Base-by-base conservation (phyloP, 2,329 filamentous ascomycete genomes). In the Byssothecium circinans region DNA sequence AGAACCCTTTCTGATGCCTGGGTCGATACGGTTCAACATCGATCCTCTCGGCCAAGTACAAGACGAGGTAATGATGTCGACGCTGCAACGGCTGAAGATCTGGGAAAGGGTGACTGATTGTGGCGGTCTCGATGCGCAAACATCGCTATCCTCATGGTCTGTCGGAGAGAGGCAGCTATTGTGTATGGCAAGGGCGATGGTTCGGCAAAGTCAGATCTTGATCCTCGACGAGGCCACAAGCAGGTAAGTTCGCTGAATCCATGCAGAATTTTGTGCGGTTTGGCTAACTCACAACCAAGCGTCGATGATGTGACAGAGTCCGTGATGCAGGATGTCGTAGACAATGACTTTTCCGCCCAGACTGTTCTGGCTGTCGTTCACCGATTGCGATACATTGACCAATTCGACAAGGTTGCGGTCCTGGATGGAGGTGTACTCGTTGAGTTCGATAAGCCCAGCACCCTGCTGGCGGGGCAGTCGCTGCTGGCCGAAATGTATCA, bases 91-190 rank as follows among this genome's bases (percentile, higher is more conserved):
- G 47, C 72, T 78, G 1, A 65, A 73, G 6, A 57, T 80, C 1
- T 71, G 67, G 62, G 43, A 57, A 0, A 52, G 56, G 0, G 56
- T 78, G 14, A 54, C 64, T 4, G 37, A 55, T 0, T 29, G n/a
- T 43, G 37, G 56, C 22, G 41, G 44, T 33, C 48, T 54, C 7
- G 51, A 54, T 45, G 33, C 17, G 29, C 34, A 50, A 17, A 44
- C 37, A 6, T 30, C 37, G 8, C 25, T 34, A 12, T 27, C 36
- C 2, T 45, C 23, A 18, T 41, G 42, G 47, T 47, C 46, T 33
- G 41, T 45, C 14, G 84, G 83, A 0, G 82, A 86, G 61, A 78
- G 75, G 41, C 83, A 86, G 55, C 74, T 86, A 0, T 82, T 86
- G 49, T 81, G 76, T 50, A 74, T 86, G 0, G 82, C 78, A 0